A percentile compares a stretch with the other conserved stretches of the same genome.
Evolutionary conservation across 163 green algal species (phyloP).

Genomic region (Scenedesmus sp.): DNA sequence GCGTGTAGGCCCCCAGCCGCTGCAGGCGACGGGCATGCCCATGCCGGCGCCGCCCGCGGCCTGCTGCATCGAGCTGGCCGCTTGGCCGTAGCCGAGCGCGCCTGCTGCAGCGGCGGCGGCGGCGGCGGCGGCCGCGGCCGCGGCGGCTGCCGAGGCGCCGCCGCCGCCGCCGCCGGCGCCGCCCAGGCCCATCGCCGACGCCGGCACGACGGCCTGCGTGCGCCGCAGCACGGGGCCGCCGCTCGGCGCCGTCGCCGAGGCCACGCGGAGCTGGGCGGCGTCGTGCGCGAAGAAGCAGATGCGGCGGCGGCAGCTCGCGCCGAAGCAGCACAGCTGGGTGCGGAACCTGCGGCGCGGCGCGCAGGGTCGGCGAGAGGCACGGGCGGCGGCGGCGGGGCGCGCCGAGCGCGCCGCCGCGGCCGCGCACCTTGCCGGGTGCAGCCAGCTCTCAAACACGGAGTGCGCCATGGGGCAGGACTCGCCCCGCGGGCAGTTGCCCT

Average conservation of each 20-base stretch:
- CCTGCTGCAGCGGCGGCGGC: too few relatives aligned
- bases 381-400: too few relatives aligned
- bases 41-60: too few relatives aligned
- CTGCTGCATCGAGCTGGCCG: too few relatives aligned
- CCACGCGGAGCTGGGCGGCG: slow-evolving; percentile 60
- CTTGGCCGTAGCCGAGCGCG: too few relatives aligned
- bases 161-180: not conserved
- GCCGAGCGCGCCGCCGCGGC: too few relatives aligned
- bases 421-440: slow-evolving; percentile 77
- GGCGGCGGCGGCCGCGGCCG: not conserved
- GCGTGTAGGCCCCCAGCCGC: too few relatives aligned
- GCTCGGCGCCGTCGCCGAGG: not conserved
- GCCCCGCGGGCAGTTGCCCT: slow-evolving; percentile 66
- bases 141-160: not conserved
- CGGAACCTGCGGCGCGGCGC: slow-evolving; percentile 69
- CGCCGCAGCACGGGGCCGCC: slow-evolving; percentile 1
- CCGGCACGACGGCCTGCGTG: slow-evolving; percentile 18
- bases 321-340: slow-evolving; percentile 82
- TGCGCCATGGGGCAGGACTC: slow-evolving; percentile 86
- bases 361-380: not conserved
- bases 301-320: slow-evolving; percentile 62
- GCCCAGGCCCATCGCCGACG: not conserved
- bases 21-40: too few relatives aligned
- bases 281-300: slow-evolving; percentile 87
- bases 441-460: slow-evolving; percentile 92